Evolutionary conservation across 2,329 filamentous ascomycete genomes (phyloP), one percentile per base, ranked within the genome.

Genomic region (Fusarium mundagurra): DNA sequence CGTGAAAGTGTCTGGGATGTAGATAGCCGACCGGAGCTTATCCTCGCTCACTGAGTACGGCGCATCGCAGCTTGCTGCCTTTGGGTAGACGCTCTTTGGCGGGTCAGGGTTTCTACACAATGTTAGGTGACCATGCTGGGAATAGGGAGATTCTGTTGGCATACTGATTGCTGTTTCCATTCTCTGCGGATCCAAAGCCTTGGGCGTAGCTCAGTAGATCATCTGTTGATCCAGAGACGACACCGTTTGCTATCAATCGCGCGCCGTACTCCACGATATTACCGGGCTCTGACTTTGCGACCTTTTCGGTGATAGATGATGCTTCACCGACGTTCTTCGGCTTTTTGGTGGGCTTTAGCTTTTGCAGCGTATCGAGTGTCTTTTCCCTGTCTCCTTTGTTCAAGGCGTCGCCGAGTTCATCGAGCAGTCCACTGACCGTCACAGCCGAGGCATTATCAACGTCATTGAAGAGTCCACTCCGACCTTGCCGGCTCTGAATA

Each of bases 21-120:
- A 44, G 7, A 69, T 69, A 6, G 64, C 48, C 20, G 66, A 67
- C 3, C 48, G 50, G 2, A 69, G 64, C 27, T 69, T 57, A 5
- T 34, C 38, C 13, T 69, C 64, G 7, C 41, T 17, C 1, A 39
- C n/a, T 3, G 55, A 34, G 2, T 62, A 69, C 3, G 48, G 16
- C 8, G 33, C 66, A 64, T 69, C 64, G 2, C 66, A 69, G n/a
- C 17, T 34, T 11, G 33, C n/a, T 9, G 47, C 66, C 7, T 45
- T 69, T 2, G 66, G 64, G 8, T 69, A 69, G 14, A 69, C n/a
- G 6, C 20, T 22, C 20, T 69, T 69, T 1, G 43, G 41, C 6
- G 66, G 43, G 3, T 41, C 13, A 0, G 64, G 36, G 6, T 69
- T 69, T 12, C 66, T 69, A 9, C 4, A 10, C 5, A 16, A 1